phyloP scores from a whole-genome alignment of 495 filamentous ascomycete genomes.

The Cairneyella variabilis region DNA sequence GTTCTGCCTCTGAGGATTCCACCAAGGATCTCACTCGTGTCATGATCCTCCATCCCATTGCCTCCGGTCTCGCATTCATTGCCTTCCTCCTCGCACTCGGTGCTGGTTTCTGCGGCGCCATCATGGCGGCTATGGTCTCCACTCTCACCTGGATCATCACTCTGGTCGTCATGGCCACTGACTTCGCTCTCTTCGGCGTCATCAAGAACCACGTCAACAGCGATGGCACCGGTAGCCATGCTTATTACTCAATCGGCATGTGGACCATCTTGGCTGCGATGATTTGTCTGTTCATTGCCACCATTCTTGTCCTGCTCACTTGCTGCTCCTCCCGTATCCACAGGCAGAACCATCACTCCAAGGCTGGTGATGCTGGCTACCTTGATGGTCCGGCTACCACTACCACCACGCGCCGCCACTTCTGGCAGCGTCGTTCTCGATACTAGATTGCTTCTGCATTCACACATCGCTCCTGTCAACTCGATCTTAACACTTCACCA shows the following conservation, averaged over 20 bases:
- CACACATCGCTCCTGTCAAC: no score
- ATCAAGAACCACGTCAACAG: constrained; percentile 46
- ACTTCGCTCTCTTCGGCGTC: constrained; percentile 53
- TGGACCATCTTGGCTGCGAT: constrained; percentile 50
- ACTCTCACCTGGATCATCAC: constrained; percentile 51
- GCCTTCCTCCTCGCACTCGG: constrained; percentile 52
- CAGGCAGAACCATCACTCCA: neutral
- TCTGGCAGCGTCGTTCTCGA: constrained; percentile 23
- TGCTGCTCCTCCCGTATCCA: constrained; percentile 39
- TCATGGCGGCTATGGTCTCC: constrained; percentile 45
- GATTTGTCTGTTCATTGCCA: constrained; percentile 47
- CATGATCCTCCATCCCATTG: constrained; percentile 60
- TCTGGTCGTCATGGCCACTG: constrained; percentile 48
- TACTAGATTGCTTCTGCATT: no score
- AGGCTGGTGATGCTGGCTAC: constrained; percentile 11
- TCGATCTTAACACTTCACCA: no score
- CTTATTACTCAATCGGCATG: constrained; percentile 41
- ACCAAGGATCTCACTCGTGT: constrained; percentile 47
- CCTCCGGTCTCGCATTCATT: constrained; percentile 52
- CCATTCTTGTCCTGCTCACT: constrained; percentile 52
- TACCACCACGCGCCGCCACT: constrained; percentile 11
- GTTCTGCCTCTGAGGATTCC: constrained; percentile 35
- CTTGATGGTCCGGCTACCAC: no score
- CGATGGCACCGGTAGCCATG: constrained; percentile 29
- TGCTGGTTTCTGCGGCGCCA: constrained; percentile 47